A percentile compares a stretch with the other conserved stretches of the same genome.
Evolutionary conservation across 2,329 filamentous ascomycete species (phyloP).

Genomic region (Mycogone perniciosa): DNA sequence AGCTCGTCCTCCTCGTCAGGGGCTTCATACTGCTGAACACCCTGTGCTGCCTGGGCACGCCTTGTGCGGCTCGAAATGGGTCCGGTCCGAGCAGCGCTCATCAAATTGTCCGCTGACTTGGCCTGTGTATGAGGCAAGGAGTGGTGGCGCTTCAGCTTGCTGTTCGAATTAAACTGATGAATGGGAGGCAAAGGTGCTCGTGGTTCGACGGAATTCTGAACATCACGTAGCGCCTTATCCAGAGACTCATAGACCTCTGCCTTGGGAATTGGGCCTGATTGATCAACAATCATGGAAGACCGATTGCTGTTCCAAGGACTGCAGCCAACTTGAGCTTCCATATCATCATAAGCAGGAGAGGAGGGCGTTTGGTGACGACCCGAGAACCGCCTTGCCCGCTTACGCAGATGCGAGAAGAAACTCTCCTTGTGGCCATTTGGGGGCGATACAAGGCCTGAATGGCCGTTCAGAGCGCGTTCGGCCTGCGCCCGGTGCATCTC

Average conservation of each 20-base stretch:
- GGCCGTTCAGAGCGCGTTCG: slow-evolving; percentile 81
- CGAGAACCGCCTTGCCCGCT: slow-evolving; percentile 85
- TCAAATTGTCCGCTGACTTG: slow-evolving; percentile 57
- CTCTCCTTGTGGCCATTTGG: slow-evolving; percentile 81
- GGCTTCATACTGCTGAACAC: slow-evolving; percentile 81
- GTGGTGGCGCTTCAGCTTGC: slow-evolving; percentile 57
- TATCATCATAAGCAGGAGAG: slow-evolving; percentile 73
- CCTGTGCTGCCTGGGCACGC: slow-evolving; percentile 65
- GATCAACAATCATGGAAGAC: slow-evolving; percentile 75
- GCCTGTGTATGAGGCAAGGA: slow-evolving; percentile 58
- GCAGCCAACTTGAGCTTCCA: slow-evolving; percentile 89
- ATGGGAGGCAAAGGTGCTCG: slow-evolving; percentile 45
- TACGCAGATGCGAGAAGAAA: slow-evolving; percentile 95
- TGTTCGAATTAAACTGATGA: slow-evolving; percentile 43
- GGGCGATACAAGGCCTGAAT: slow-evolving; percentile 67
- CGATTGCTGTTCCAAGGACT: slow-evolving; percentile 82
- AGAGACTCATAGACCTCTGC: slow-evolving; percentile 54
- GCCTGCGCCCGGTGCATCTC: slow-evolving; percentile 87
- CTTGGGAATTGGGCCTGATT: slow-evolving; percentile 43
- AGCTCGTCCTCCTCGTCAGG: slow-evolving; percentile 96
- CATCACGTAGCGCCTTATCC: slow-evolving; percentile 51
- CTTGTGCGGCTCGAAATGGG: slow-evolving; percentile 76
- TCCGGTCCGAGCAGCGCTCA: slow-evolving; percentile 47
- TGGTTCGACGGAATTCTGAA: slow-evolving; percentile 41
- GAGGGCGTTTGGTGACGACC: slow-evolving; percentile 80